phyloP scores from a whole-genome alignment of 2,329 filamentous ascomycete genomes.

The Lachnellula hyalina region DNA sequence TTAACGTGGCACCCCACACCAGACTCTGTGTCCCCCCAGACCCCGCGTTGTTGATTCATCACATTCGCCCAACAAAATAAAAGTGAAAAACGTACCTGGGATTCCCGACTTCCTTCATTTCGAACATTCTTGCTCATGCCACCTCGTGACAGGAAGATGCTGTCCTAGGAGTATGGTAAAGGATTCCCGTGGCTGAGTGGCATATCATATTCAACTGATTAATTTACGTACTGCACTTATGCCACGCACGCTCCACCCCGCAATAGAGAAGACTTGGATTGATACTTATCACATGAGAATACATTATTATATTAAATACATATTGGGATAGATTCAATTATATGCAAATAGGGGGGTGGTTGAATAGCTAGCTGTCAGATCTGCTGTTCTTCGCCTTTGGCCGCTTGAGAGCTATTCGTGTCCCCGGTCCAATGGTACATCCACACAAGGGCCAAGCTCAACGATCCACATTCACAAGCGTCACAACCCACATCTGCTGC shows the following conservation, averaged over 20 bases:
- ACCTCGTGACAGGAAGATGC: slow-evolving; percentile 5
- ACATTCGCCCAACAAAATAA: too few relatives aligned
- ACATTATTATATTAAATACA: not conserved
- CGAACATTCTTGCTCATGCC: not conserved
- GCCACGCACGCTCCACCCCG: not conserved
- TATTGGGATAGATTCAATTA: not conserved
- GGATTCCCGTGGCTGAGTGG: not conserved
- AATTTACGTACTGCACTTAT: not conserved
- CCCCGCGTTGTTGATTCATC: too few relatives aligned
- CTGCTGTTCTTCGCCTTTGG: not conserved
- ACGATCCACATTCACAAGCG: not conserved
- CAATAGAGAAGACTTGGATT: not conserved
- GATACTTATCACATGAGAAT: not conserved
- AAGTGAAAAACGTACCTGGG: too few relatives aligned
- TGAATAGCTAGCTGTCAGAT: not conserved
- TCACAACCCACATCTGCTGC: not conserved
- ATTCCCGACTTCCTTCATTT: not conserved
- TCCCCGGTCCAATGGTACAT: not conserved
- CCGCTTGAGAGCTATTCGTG: not conserved
- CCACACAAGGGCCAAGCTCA: not conserved
- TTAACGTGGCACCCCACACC: not conserved
- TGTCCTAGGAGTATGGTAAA: not conserved
- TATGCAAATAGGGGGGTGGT: not conserved
- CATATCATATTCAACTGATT: not conserved
- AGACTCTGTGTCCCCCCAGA: too few relatives aligned